Evolutionary conservation across 306 rosid genomes (phyloP), one percentile per base, ranked within the genome.

Genomic region (Astragalus glycyphyllos): DNA sequence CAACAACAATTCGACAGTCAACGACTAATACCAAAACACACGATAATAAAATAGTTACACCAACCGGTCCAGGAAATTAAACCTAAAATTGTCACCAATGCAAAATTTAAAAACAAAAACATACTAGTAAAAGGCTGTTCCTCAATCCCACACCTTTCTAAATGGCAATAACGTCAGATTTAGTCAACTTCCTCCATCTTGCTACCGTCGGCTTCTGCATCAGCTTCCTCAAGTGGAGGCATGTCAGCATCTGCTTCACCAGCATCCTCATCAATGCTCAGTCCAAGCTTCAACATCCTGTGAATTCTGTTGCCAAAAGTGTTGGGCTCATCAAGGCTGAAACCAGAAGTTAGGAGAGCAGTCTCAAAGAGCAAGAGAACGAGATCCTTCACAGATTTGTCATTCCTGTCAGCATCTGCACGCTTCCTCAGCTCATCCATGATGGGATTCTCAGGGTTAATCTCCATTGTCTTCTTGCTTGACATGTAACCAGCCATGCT

Each of bases 401-500:
- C 98, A 8, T 90, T 92, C 96, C 73, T 90, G 77, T 92, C 98
- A 0, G 82, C 87, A 53, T 92, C 98, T 0, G 95, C 90, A 6
- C 98, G 80, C 81, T 87, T 92, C 71, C 98, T 84, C 2, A 92
- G 87, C 85, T 92, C 98, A 38, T 92, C 98, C 98, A 92, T 92
- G 77, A 92, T 92, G 3, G 97, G 83, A 57, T 92, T 92, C 75
- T 92, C 98, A 0, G 98, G 98, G 79, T 92, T 92, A 66, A 92
- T 90, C 82, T 92, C 98, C 98, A 92, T 88, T 2, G 98, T 92
- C 86, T 92, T 92, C 96, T 92, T 92, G 86, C 89, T 82, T 0
- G 97, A 90, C 98, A 92, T 92, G 84, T 92, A 92, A 0, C 98
- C 98, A 8, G 96, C 96, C 97, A 90, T 92, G 73, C 89, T 92